Percentiles rank a stretch among this genome's conserved stretches.
These are phyloP conservation scores for Chytriomyces sp. DNA, from an alignment of 192 early-diverging fungal species.

Conservation along the genomic window DNA sequence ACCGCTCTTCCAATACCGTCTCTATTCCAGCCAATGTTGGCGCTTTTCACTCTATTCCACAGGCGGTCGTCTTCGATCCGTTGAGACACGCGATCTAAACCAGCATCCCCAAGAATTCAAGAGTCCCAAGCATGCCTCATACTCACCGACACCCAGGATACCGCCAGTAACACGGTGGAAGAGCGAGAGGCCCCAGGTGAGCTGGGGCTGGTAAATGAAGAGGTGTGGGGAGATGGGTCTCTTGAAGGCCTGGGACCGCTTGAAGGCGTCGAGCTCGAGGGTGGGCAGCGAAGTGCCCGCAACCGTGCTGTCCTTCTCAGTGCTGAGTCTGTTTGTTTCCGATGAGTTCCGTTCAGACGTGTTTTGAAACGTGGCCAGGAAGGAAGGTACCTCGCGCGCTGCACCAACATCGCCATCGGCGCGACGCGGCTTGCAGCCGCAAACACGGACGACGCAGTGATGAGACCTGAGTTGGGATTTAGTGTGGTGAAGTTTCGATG, in stretches of 20 bases:
- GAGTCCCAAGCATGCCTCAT: not conserved
- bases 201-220: conserved; percentile 87
- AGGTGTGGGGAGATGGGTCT: conserved; percentile 85
- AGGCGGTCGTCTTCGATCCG: no score
- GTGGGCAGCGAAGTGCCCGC: conserved; percentile 39
- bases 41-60: no score
- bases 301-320: not conserved
- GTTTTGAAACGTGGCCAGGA: no score
- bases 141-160: conserved; percentile 67
- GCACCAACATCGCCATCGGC: not conserved
- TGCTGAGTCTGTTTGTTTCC: not conserved
- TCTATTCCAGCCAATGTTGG: no score
- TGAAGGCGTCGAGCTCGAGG: conserved; percentile 50
- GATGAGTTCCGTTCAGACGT: no score
- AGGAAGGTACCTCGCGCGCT: not conserved
- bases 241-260: conserved; percentile 41
- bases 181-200: conserved; percentile 78
- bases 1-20: no score
- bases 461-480: not conserved
- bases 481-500: not conserved
- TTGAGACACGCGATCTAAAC: no score
- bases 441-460: conserved; percentile 15
- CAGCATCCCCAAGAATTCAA: not conserved
- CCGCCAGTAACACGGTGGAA: conserved; percentile 78
- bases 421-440: not conserved